Evolutionary conservation across 148 eudicot genomes (phyloP).

Genomic region (Chenopodium suecicum): DNA sequence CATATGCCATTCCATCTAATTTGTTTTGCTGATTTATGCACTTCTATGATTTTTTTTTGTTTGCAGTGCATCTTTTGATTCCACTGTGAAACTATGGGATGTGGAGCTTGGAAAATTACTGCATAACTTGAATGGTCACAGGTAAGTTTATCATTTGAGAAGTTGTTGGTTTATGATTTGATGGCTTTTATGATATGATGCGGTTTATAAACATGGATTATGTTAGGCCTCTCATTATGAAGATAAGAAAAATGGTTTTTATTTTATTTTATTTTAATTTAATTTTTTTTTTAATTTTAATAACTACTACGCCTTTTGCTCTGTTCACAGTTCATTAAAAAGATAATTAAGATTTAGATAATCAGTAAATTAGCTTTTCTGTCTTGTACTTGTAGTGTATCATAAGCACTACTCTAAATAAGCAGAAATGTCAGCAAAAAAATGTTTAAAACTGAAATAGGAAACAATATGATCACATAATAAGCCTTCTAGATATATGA

Average conservation of each 20-base stretch:
- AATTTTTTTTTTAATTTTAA: too few species aligned
- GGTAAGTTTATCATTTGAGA: conserved; percentile 24
- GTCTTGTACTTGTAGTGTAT: too few species aligned
- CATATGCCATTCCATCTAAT: background rate
- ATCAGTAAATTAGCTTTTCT: too few species aligned
- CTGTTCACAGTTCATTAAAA: too few species aligned
- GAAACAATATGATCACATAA: too few species aligned
- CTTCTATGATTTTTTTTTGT: background rate
- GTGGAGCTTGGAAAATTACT: conserved; percentile 48
- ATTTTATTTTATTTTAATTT: too few species aligned
- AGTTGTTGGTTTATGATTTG: background rate
- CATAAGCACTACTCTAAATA: too few species aligned
- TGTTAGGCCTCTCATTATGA: background rate
- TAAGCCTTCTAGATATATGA: too few species aligned
- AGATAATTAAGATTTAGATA: too few species aligned
- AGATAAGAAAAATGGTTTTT: background rate
- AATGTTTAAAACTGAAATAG: too few species aligned
- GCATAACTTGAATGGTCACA: conserved; percentile 66
- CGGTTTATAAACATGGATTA: background rate
- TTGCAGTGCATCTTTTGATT: conserved; percentile 66
- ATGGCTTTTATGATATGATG: background rate
- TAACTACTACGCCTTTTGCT: too few species aligned
- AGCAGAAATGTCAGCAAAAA: too few species aligned
- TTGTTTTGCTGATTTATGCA: background rate
- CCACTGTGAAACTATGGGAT: conserved; percentile 61